Evolutionary conservation across 805 yeast species (phyloP).

Genomic region (Candida sithepensis): DNA sequence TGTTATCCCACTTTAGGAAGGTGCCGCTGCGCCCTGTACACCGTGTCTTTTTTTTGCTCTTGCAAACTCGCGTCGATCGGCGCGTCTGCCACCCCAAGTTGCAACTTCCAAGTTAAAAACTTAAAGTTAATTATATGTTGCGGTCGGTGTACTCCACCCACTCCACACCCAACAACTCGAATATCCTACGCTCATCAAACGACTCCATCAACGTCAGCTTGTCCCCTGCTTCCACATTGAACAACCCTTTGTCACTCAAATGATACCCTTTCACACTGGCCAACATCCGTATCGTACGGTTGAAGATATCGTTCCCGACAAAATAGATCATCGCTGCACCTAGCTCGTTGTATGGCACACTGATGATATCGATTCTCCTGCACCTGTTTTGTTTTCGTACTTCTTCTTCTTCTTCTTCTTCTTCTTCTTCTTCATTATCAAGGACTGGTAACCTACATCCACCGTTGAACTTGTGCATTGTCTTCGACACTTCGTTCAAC

Average conservation of each 20-base stretch:
- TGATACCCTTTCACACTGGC: slow-evolving; percentile 37
- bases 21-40: background rate
- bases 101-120: too few relatives aligned
- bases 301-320: slow-evolving; percentile 52
- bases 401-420: slow-evolving; percentile 4
- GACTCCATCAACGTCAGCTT: slow-evolving; percentile 35
- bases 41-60: background rate
- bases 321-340: slow-evolving; percentile 52
- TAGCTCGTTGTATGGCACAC: slow-evolving; percentile 40
- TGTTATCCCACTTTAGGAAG: background rate
- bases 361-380: slow-evolving; percentile 52
- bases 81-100: too few relatives aligned
- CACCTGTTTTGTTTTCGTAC: too few relatives aligned
- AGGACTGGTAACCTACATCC: slow-evolving; percentile 34
- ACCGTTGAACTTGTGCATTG: slow-evolving; percentile 31
- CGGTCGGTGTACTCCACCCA: slow-evolving; percentile 24
- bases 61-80: too few relatives aligned
- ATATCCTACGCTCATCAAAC: slow-evolving; percentile 41
- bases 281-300: slow-evolving; percentile 40
- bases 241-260: slow-evolving; percentile 45
- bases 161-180: slow-evolving; percentile 39
- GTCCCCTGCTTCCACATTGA: slow-evolving; percentile 9
- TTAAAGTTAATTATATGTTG: slow-evolving; percentile 16
- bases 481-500: slow-evolving; percentile 13
- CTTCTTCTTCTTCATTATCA: slow-evolving; percentile 8